Conservation (phyloP, 306 rosid genomes). For the Sicyos baderoa region DNA sequence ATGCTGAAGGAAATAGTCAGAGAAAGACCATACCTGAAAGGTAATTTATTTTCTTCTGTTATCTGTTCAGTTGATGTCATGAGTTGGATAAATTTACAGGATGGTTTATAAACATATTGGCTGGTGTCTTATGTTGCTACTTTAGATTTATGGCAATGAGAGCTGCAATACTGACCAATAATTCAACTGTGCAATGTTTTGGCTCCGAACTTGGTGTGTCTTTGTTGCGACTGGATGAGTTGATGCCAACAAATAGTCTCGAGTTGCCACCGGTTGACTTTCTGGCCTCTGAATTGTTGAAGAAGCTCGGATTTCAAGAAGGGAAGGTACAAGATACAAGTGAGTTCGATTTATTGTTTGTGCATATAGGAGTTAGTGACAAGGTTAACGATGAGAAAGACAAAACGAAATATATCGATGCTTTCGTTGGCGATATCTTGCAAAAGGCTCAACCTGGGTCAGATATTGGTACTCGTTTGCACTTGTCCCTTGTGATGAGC, state of each 20-base stretch:
- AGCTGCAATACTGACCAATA: constrained; percentile 59
- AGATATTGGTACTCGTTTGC: constrained; percentile 58
- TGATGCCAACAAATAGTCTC: constrained; percentile 16
- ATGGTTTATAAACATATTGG: not conserved
- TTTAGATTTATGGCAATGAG: constrained; percentile 95
- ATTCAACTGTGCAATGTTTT: constrained; percentile 51
- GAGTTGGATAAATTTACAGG: not conserved
- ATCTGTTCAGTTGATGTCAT: constrained; percentile 8
- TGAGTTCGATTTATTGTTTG: constrained; percentile 61
- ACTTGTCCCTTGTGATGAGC: constrained; percentile 72
- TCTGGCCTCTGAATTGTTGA: constrained; percentile 44
- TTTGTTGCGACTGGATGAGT: constrained; percentile 39
- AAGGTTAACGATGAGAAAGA: constrained; percentile 28
- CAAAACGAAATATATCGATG: constrained; percentile 41
- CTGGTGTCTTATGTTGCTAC: constrained; percentile 22
- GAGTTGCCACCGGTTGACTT: constrained; percentile 23
- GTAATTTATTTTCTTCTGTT: constrained; percentile 31
- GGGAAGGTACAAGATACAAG: constrained; percentile 44
- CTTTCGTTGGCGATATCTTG: constrained; percentile 59
- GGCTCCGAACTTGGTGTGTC: constrained; percentile 54
- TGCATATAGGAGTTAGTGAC: constrained; percentile 66
- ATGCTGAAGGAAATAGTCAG: constrained; percentile 24
- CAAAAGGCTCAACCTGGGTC: constrained; percentile 46
- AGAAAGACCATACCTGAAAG: constrained; percentile 48
- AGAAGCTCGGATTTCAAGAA: constrained; percentile 71